phyloP scores from a whole-genome alignment of 139 green algal species.

The Desmodesmus armatus region DNA sequence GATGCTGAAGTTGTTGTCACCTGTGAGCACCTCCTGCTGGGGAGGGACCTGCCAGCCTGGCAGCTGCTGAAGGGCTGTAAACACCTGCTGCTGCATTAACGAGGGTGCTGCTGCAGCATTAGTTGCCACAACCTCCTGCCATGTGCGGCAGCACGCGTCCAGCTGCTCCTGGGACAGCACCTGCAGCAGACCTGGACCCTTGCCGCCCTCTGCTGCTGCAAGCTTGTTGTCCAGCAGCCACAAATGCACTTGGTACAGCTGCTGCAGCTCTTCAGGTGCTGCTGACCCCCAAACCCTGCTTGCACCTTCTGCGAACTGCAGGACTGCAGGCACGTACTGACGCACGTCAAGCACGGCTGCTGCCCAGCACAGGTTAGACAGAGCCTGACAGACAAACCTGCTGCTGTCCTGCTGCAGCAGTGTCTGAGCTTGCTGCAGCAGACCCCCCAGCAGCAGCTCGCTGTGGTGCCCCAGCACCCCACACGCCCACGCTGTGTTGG shows the following conservation, averaged over 20 bases:
- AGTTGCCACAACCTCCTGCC: no score
- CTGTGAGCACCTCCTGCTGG: neutral
- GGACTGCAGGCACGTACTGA: neutral
- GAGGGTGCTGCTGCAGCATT: no score
- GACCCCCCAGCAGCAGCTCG: neutral
- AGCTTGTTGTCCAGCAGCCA: conserved; percentile 27
- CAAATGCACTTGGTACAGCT: conserved; percentile 25
- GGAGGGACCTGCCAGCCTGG: neutral
- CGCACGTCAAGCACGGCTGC: neutral
- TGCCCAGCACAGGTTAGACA: neutral
- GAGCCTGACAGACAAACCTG: neutral
- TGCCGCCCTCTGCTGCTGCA: neutral
- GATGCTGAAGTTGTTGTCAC: neutral
- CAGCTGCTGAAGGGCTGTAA: neutral
- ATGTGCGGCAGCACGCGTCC: no score
- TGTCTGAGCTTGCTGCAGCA: neutral
- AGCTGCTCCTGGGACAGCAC: no score
- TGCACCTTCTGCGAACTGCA: neutral
- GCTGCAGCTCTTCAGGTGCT: neutral
- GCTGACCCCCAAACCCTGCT: neutral
- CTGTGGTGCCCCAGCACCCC: neutral
- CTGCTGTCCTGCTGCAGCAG: neutral
- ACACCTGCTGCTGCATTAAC: conserved; percentile 16
- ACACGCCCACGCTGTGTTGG: neutral
- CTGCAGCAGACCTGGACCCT: no score